Percentiles rank a stretch among this genome's conserved stretches.
phyloP scores from a whole-genome alignment of 2,329 filamentous ascomycete species.

The Nothopassalora personata region DNA sequence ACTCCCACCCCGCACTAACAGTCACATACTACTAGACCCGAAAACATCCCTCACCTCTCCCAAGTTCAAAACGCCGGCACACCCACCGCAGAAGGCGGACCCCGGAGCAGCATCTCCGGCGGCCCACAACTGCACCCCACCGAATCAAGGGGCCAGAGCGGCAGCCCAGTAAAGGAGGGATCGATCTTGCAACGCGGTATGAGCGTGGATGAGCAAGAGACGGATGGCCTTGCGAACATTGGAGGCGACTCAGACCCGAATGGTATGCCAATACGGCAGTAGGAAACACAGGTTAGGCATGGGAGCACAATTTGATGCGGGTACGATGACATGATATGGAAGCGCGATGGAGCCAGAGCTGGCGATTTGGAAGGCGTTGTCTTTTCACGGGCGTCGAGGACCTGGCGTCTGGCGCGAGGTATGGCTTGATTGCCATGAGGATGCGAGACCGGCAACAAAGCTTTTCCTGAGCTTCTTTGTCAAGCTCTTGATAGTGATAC shows the following conservation, averaged over 20 bases:
- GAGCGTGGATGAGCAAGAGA: conserved; percentile 57
- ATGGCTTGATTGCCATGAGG: neutral
- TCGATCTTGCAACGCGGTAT: conserved; percentile 81
- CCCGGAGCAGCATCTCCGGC: conserved; percentile 22
- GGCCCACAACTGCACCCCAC: conserved; percentile 34
- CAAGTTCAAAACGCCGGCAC: conserved; percentile 21
- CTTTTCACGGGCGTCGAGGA: neutral
- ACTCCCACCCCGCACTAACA: neutral
- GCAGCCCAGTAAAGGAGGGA: conserved; percentile 84
- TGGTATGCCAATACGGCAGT: conserved; percentile 11
- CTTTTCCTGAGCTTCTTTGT: too few species aligned
- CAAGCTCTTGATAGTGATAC: too few species aligned
- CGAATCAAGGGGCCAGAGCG: conserved; percentile 51
- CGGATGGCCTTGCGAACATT: conserved; percentile 15
- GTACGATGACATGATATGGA: neutral
- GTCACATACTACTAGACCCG: conserved; percentile 24
- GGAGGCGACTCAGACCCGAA: neutral
- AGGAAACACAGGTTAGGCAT: neutral
- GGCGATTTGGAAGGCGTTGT: neutral
- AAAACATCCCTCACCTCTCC: conserved; percentile 36
- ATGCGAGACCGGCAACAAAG: neutral
- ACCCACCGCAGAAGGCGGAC: conserved; percentile 14
- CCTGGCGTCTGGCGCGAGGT: conserved; percentile 1
- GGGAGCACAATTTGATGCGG: neutral
- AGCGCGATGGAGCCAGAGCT: neutral